Evolutionary conservation across 2,329 filamentous ascomycete species (phyloP).

Genomic region (Colletotrichum lini): DNA sequence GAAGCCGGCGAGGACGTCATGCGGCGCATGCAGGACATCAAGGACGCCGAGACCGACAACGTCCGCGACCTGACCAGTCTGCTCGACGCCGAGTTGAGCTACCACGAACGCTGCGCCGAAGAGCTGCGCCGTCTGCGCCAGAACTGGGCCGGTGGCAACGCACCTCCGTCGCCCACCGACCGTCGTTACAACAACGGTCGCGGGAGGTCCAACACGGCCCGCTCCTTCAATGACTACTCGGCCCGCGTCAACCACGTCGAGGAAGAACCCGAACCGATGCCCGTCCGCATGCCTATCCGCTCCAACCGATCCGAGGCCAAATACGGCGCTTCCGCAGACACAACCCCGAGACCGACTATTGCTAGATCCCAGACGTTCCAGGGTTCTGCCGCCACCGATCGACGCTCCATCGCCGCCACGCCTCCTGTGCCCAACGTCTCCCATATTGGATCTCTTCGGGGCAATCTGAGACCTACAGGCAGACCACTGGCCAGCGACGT

Average conservation of each 20-base stretch:
- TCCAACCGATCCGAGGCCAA: conserved; percentile 50
- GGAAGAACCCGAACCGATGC: conserved; percentile 48
- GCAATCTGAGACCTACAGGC: conserved; percentile 62
- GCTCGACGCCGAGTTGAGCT: conserved; percentile 89
- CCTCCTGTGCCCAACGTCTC: conserved; percentile 38
- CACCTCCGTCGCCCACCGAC: conserved; percentile 43
- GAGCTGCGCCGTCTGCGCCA: conserved; percentile 75
- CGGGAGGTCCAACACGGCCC: conserved; percentile 64
- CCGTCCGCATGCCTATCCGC: conserved; percentile 62
- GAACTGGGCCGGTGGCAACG: conserved; percentile 56
- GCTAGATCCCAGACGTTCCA: conserved; percentile 59
- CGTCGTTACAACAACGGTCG: conserved; percentile 48
- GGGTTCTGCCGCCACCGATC: conserved; percentile 40
- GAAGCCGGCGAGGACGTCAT: conserved; percentile 94
- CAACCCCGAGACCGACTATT: conserved; percentile 55
- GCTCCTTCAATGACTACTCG: conserved; percentile 55
- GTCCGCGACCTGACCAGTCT: conserved; percentile 85
- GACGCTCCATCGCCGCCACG: conserved; percentile 36
- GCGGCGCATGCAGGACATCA: conserved; percentile 95
- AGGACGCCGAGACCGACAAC: conserved; percentile 89
- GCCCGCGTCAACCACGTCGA: conserved; percentile 54
- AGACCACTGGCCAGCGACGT: conserved; percentile 57
- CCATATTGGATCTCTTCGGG: conserved; percentile 56
- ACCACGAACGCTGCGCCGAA: conserved; percentile 91
- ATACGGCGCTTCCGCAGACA: conserved; percentile 52